Conservation (phyloP, 768 basidiomycete genomes). For the Lepiota brunneoincarnata region DNA sequence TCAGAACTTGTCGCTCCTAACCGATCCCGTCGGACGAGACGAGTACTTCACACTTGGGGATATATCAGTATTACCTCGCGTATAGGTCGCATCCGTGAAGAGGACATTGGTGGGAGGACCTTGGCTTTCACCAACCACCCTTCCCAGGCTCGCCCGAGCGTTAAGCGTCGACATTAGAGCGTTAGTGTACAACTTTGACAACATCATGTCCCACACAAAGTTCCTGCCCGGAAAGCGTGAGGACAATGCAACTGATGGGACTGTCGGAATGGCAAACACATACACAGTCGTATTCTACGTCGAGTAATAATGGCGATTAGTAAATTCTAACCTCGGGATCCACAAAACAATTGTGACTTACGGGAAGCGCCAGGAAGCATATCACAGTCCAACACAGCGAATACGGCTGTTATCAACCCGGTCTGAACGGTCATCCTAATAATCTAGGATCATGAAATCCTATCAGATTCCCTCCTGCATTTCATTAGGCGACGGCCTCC, state of each 20-base stretch:
- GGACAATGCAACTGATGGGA: not conserved
- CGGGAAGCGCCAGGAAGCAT: slow-evolving; percentile 24
- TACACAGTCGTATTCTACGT: slow-evolving; percentile 41
- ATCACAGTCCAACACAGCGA: slow-evolving; percentile 28
- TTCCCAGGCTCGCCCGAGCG: slow-evolving; percentile 33
- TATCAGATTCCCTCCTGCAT: no score
- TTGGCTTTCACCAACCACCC: slow-evolving; percentile 8
- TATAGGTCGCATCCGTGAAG: slow-evolving; percentile 11
- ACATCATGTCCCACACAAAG: slow-evolving; percentile 46
- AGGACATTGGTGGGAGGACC: slow-evolving; percentile 13
- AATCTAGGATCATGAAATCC: not conserved
- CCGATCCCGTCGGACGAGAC: not conserved
- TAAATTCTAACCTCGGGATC: not conserved
- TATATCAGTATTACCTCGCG: not conserved
- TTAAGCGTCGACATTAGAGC: slow-evolving; percentile 48
- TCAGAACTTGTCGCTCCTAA: no score
- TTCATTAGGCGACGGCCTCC: not conserved
- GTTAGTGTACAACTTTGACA: slow-evolving; percentile 48
- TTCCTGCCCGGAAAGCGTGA: slow-evolving; percentile 26
- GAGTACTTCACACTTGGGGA: not conserved
- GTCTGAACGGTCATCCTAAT: slow-evolving; percentile 28
- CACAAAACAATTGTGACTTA: slow-evolving; percentile 11
- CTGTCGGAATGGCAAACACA: slow-evolving; percentile 16
- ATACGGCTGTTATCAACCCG: slow-evolving; percentile 25
- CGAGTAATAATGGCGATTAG: not conserved